Base-by-base conservation (phyloP, 1,284 basidiomycete genomes). In the Puccinia hordei region DNA sequence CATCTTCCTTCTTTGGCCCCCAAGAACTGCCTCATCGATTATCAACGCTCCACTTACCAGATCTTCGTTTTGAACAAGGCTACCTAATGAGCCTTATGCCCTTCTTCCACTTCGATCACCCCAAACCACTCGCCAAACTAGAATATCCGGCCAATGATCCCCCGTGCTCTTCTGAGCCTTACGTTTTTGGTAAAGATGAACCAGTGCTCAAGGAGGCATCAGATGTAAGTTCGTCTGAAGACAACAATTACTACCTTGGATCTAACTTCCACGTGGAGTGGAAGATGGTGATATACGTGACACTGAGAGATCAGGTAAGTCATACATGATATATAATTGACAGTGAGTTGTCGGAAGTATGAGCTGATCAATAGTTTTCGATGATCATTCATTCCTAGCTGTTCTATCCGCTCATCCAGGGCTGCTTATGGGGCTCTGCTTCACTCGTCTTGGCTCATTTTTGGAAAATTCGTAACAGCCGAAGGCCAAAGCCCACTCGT, bases 21-120 rank as follows among this genome's bases (percentile, higher is more conserved):
- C 27, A 76, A 76, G 57, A 49, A 1, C 30, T 51, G 15, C 51
- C 46, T 5, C 63, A 24, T 68, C 76, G 41, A 17, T 27, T 78
- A 9, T n/a, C 41, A 6, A 38, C 51, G n/a, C 51, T 78, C 19
- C 53, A 51, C 12, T 57, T 78, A 41, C 76, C 76, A 15, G 76
- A 78, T 38, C 55, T 78, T 3, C 76, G 76, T n/a, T 78, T 69
- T 30, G 76, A 78, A 57, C 76, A 78, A 57, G 65, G 76, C 49
- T 78, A 78, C 41, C 65, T 78, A 5, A 55, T 69, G 76, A 78
- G 76, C 24, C 41, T 78, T 15, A 65, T 65, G 53, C 76, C 76
- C 33, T 78, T 78, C 27, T 78, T 78, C 38, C 65, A 68, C 51
- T 71, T 78, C n/a, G 22, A 68, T 57, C 76, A 19, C 15, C 2